These are phyloP conservation scores for Dunaliella primolecta DNA, from an alignment of 139 green algal genomes.

Conservation along the genomic window DNA sequence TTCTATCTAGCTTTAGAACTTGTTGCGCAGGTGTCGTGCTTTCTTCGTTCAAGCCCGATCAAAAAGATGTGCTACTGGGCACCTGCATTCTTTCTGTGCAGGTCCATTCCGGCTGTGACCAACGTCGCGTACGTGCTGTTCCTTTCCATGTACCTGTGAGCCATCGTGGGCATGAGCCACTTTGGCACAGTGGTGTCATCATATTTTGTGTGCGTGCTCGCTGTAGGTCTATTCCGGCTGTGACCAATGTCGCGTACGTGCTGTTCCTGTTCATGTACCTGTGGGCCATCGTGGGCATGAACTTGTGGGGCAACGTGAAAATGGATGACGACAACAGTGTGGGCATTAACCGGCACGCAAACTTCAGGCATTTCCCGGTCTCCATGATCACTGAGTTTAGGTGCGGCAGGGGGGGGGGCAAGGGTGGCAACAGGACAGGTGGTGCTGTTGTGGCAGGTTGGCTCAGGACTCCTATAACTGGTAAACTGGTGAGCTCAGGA, in stretches of 20 bases:
- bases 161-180: no score
- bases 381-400: constrained; percentile 66
- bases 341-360: constrained; percentile 50
- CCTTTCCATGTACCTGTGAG: constrained; percentile 72
- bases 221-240: neutral
- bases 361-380: constrained; percentile 63
- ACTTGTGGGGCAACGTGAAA: constrained; percentile 71
- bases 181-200: constrained; percentile 43
- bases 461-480: no score
- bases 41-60: no score
- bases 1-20: no score
- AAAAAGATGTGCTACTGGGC: no score
- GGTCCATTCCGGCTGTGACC: neutral
- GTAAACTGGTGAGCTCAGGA: no score
- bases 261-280: constrained; percentile 66
- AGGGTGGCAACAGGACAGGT: no score
- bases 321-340: constrained; percentile 23
- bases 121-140: neutral
- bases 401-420: neutral
- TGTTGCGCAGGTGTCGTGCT: no score
- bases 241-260: neutral
- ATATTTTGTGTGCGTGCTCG: neutral
- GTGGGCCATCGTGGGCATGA: constrained; percentile 76
- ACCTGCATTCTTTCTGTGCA: no score
- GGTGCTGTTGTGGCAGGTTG: no score